These are phyloP conservation scores for Gardenia jasminoides DNA, from an alignment of 257 asterid species.

Conservation along the genomic window DNA sequence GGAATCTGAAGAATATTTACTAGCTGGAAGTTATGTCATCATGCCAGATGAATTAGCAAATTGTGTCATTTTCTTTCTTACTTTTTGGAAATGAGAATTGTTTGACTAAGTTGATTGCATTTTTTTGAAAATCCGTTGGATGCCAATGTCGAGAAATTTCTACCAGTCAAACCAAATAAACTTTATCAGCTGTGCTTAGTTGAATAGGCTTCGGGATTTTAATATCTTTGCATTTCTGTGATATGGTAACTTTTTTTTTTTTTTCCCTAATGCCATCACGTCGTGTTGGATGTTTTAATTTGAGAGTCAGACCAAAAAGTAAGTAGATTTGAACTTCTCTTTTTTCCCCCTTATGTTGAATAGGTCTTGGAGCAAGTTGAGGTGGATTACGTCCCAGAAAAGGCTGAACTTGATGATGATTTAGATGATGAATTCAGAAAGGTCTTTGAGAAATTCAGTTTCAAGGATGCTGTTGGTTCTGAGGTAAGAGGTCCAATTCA, in stretches of 20 bases:
- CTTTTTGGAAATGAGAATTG: not conserved
- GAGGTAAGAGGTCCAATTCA: conserved; percentile 46
- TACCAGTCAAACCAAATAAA: not conserved
- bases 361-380: conserved; percentile 68
- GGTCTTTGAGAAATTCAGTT: conserved; percentile 85
- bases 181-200: not conserved
- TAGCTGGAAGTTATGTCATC: not conserved
- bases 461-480: conserved; percentile 44
- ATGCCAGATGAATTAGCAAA: not conserved
- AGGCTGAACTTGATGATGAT: conserved; percentile 64
- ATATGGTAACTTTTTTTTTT: not conserved
- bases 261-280: not conserved
- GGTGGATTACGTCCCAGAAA: conserved; percentile 89
- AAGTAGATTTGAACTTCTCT: not conserved
- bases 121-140: not conserved
- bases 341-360: conserved; percentile 9
- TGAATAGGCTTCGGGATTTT: not conserved
- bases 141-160: not conserved
- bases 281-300: not conserved
- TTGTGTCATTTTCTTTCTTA: not conserved
- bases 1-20: not conserved
- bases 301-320: not conserved
- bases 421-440: conserved; percentile 76
- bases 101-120: not conserved
- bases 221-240: not conserved